Base-by-base conservation (phyloP, 768 basidiomycete species). In the Mycena alexandri region DNA sequence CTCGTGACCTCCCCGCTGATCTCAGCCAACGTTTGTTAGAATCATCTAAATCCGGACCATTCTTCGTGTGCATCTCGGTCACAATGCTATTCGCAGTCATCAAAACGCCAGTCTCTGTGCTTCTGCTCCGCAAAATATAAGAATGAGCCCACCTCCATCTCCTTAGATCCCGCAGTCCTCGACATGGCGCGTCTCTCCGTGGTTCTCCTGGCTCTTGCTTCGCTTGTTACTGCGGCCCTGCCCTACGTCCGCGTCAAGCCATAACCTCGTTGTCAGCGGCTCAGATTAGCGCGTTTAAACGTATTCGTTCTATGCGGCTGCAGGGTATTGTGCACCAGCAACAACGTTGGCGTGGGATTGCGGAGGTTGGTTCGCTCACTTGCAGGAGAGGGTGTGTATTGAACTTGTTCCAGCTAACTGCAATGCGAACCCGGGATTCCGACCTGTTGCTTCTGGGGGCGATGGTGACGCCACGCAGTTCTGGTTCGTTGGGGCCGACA, bases 311-410 rank as follows among this genome's bases (percentile, higher is more conserved):
- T 88, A 84, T 69, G 86, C 89, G 0, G 82, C 83, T 41, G 74
- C 86, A 12, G 87, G 79, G 1, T 86, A 86, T 69, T 90, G 89
- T 62, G 57, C 75, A 17, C 76, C 86, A 8, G 58, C 80, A 5
- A 59, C 76, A 44, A 85, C 83, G 25, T 68, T 82, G 46, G 78
- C 79, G 22, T 89, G 88, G 87, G 73, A 81, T 34, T 90, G 89
- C 74, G 89, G 89, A 76, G 67, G 83, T 80, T 44, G 43, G 80
- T 25, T 63, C 46, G 24, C 55, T 17, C 24, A 41, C 19, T 50
- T 29, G 22, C 43, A 48, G 33, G 22, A n/a, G 34, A 19, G 0
- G 29, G 9, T 47, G 38, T 22, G 38, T n/a, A 21, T 52, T 53
- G 5, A 24, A 19, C 33, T 9, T 5, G 10, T 60, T 24, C 17